Evolutionary conservation across 2,329 filamentous ascomycete genomes (phyloP).

Genomic region (Penicillium sp.): DNA sequence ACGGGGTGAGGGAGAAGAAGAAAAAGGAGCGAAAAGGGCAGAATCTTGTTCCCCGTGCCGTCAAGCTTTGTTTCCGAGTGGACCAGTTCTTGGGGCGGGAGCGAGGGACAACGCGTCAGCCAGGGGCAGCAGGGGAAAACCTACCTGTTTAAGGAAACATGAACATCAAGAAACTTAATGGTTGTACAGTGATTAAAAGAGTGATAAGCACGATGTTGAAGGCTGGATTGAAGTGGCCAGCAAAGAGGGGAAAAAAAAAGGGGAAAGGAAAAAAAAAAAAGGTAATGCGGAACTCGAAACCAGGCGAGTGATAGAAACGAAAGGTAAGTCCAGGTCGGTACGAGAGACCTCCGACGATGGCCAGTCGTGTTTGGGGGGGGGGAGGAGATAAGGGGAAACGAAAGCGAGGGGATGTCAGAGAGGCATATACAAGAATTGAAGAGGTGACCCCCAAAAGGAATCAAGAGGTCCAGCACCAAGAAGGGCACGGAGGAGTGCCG

Average conservation of each 20-base stretch:
- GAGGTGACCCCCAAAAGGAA: conserved; percentile 13
- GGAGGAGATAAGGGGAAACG: no score
- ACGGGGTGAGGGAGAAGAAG: conserved; percentile 3
- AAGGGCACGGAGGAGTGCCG: conserved; percentile 27
- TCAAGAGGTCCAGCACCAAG: conserved; percentile 23
- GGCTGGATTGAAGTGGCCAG: conserved; percentile 1
- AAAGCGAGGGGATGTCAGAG: conserved; percentile 20
- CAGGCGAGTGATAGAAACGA: conserved; percentile 21
- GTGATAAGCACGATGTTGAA: conserved; percentile 20
- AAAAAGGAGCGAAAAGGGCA: not conserved
- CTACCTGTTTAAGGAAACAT: conserved; percentile 30
- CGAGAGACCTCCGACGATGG: conserved; percentile 20
- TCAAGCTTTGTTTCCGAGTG: conserved; percentile 9
- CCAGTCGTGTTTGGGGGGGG: conserved; percentile 17
- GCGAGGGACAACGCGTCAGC: conserved; percentile 18
- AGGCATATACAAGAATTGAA: conserved; percentile 29
- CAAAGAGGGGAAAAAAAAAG: no score
- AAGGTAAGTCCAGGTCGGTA: conserved; percentile 19
- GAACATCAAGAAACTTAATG: conserved; percentile 23
- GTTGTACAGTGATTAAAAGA: conserved; percentile 27
- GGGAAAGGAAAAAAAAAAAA: conserved; percentile 4
- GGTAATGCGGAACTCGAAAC: conserved; percentile 16
- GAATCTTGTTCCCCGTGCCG: not conserved
- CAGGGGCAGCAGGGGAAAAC: conserved; percentile 12
- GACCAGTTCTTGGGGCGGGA: conserved; percentile 6